Evolutionary conservation across 441 rosid species (phyloP).

Genomic region (Rhodomyrtus psidioides): DNA sequence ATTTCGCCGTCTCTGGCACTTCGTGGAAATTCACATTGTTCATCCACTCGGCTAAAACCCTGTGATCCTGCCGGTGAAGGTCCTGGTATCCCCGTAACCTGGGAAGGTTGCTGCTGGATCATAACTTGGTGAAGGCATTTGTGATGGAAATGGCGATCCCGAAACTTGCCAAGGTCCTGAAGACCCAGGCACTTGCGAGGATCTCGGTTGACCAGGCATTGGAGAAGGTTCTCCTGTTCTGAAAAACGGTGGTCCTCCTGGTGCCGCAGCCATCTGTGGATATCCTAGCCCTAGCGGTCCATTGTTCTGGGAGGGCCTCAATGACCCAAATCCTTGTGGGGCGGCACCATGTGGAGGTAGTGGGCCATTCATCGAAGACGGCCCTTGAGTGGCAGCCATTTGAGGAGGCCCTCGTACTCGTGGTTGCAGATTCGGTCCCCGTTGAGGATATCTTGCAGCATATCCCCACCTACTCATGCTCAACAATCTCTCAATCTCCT

Average conservation of each 20-base stretch:
- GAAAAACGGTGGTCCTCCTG: not conserved
- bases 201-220: not conserved
- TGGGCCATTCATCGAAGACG: not conserved
- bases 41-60: not conserved
- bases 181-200: not conserved
- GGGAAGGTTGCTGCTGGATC: not conserved
- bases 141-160: not conserved
- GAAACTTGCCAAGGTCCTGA: not conserved
- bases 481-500: conserved; percentile 56
- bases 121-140: not conserved
- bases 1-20: not conserved
- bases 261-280: not conserved
- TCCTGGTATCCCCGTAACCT: not conserved
- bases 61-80: not conserved
- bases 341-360: conserved; percentile 5
- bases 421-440: not conserved
- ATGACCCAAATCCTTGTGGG: not conserved
- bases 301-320: not conserved
- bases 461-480: conserved; percentile 37
- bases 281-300: not conserved
- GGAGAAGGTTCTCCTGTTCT: conserved; percentile 10
- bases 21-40: conserved; percentile 1
- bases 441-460: conserved; percentile 1
- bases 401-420: conserved; percentile 13
- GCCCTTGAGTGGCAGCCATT: not conserved